A percentile compares a stretch with the other conserved stretches of the same genome.
These are phyloP conservation scores for Agaricus subrufescens DNA, from an alignment of 768 basidiomycete species.

Conservation along the genomic window DNA sequence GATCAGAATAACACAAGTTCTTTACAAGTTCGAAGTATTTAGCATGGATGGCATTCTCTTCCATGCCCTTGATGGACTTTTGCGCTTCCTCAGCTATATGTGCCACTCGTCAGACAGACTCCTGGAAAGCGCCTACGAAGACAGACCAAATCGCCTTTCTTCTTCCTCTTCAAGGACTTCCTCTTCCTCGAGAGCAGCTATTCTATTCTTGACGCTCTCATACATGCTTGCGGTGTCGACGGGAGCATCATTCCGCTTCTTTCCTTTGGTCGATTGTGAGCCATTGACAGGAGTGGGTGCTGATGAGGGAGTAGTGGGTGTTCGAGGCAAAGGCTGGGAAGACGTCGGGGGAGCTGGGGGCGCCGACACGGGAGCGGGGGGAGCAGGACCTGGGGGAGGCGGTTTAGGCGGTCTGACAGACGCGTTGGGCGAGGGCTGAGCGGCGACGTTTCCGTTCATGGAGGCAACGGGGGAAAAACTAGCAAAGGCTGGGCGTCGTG, in stretches of 20 bases:
- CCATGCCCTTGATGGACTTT: conserved; percentile 78
- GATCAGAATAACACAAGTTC: conserved; percentile 13
- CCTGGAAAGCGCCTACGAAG: conserved; percentile 1
- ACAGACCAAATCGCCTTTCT: conserved; percentile 71
- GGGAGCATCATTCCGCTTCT: conserved; percentile 69
- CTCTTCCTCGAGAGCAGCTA: conserved; percentile 86
- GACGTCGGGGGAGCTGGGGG: conserved; percentile 50
- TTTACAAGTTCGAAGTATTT: conserved; percentile 88
- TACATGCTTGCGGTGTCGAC: conserved; percentile 86
- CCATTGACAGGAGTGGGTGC: conserved; percentile 19
- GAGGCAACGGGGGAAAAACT: conserved; percentile 15
- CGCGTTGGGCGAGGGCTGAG: conserved; percentile 23
- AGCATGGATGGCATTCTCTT: conserved; percentile 76
- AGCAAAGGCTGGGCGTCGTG: conserved; percentile 3
- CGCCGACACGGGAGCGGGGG: conserved; percentile 54
- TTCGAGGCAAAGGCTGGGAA: conserved; percentile 12
- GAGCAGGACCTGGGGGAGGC: conserved; percentile 53
- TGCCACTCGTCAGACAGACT: conserved; percentile 16
- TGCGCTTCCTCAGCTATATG: conserved; percentile 79
- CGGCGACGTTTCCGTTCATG: conserved; percentile 45
- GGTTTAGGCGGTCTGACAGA: conserved; percentile 42
- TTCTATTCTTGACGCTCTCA: conserved; percentile 82
- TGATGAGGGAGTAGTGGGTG: conserved; percentile 19
- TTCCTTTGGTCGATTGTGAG: conserved; percentile 45
- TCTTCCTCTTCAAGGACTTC: conserved; percentile 86